Conservation (phyloP, 495 filamentous ascomycete species). For the Neurospora sublineolata region DNA sequence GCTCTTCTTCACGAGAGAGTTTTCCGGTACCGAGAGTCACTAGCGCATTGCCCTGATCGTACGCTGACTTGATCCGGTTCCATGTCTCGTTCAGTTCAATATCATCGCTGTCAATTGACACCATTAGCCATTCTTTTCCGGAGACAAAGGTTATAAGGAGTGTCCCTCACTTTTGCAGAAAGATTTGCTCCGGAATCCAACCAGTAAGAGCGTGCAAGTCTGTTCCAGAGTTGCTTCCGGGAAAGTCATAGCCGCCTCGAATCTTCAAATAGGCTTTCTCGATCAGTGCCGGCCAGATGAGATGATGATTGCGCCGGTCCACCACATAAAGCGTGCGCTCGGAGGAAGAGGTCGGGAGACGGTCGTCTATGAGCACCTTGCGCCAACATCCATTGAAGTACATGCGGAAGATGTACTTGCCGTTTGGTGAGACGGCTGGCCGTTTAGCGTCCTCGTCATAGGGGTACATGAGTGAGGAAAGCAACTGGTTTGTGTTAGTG, state of each 20-base stretch:
- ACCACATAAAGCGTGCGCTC: constrained; percentile 75
- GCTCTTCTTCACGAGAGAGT: constrained; percentile 59
- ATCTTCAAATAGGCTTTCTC: constrained; percentile 99
- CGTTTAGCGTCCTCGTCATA: constrained; percentile 43
- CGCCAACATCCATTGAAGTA: constrained; percentile 92
- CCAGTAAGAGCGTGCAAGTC: constrained; percentile 84
- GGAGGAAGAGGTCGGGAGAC: constrained; percentile 64
- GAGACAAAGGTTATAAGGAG: neutral
- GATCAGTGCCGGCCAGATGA: constrained; percentile 85
- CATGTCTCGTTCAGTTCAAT: constrained; percentile 63
- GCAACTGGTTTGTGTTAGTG: constrained; percentile 35
- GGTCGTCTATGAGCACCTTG: constrained; percentile 80
- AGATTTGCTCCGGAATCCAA: constrained; percentile 95
- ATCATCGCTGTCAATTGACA: constrained; percentile 45
- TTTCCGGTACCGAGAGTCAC: constrained; percentile 84
- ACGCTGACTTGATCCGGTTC: constrained; percentile 63
- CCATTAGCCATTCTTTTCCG: constrained; percentile 8
- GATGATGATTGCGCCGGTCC: constrained; percentile 62
- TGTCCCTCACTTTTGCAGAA: constrained; percentile 53
- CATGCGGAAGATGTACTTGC: constrained; percentile 84
- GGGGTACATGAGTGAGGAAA: constrained; percentile 62
- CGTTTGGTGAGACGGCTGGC: constrained; percentile 56
- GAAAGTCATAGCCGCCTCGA: constrained; percentile 92
- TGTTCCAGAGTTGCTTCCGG: constrained; percentile 94
- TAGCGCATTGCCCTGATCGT: constrained; percentile 69